A percentile compares a stretch with the other conserved stretches of the same genome.
phyloP scores from a whole-genome alignment of 139 green algal genomes.

The Chlamydomonas applanata region DNA sequence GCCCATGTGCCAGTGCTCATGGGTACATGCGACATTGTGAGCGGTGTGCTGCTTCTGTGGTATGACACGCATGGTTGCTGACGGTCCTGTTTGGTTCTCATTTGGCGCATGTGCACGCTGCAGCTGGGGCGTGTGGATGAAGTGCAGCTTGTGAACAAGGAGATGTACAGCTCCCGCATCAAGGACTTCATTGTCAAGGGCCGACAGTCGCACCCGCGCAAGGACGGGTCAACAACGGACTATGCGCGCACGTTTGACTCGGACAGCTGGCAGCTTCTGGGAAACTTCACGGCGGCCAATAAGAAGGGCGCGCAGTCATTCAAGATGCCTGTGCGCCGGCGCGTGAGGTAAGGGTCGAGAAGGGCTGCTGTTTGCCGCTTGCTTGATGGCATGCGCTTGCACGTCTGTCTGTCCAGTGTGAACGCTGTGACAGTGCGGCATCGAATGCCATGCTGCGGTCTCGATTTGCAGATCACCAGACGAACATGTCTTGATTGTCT shows the following conservation, averaged over 20 bases:
- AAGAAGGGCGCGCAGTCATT: slow-evolving; percentile 74
- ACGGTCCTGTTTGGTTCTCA: no score
- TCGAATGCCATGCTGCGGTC: no score
- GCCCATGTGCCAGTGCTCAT: no score
- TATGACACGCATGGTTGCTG: no score
- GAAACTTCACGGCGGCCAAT: slow-evolving; percentile 73
- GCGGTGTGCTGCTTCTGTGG: no score
- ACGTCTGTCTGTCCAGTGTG: no score
- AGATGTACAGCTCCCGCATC: slow-evolving; percentile 74
- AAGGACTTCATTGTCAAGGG: slow-evolving; percentile 57
- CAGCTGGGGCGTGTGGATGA: slow-evolving; percentile 60
- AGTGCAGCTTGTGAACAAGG: slow-evolving; percentile 68
- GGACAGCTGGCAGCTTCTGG: slow-evolving; percentile 72
- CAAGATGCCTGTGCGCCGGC: slow-evolving; percentile 17
- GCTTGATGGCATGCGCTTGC: no score
- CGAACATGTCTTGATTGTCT: no score
- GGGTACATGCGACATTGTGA: no score
- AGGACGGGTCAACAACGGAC: slow-evolving; percentile 24
- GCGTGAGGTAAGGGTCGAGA: neutral
- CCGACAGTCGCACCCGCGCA: slow-evolving; percentile 41
- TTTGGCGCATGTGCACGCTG: neutral
- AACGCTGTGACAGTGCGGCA: no score
- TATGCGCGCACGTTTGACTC: slow-evolving; percentile 21
- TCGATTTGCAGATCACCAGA: no score
- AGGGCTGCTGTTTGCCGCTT: no score